Base-by-base conservation (phyloP, 176 grass and related monocot genomes). In the Oryza brachyantha region DNA sequence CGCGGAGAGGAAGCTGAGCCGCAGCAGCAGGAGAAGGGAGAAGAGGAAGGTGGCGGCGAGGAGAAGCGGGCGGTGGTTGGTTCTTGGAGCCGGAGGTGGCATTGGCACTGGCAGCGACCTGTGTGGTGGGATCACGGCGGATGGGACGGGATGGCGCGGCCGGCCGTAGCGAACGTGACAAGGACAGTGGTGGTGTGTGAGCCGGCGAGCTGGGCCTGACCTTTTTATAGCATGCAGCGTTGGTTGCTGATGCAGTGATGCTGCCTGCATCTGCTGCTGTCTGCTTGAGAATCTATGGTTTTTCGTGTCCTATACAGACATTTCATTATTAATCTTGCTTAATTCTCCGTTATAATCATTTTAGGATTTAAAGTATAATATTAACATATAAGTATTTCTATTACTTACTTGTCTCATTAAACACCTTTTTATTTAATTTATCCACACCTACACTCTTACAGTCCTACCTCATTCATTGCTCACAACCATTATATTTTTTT, bases 121-220 rank as follows among this genome's bases (percentile, higher is more conserved):
- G 8, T 65, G 68, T 50, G 68, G 81, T 78, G 58, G 67, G 29
- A 22, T 55, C 37, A 59, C 8, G 14, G 17, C 24, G 22, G 77
- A 52, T 55, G 29, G 58, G 21, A 27, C 38, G 39, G 2, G 13
- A 28, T 40, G 60, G 61, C 1, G 35, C 11, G 4, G 45, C 26
- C 11, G 2, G 45, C 11, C 11, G 66, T 52, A 73, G 84, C 31
- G 27, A 50, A 26, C 12, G 79, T 82, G 70, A 88, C 76, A 58
- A 42, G 76, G 77, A 84, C 87, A 46, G 42, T 58, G 37, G 40
- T 26, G 59, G 26, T 19, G 54, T 4, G 29, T 73, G 68, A 29
- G 40, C 25, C 0, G 37, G 24, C 25, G 68, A 73, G 75, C 60
- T 64, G 66, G 64, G 24, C 24, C 16, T 26, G 43, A 26, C 62